phyloP scores from a whole-genome alignment of 768 basidiomycete genomes.

The Kwoniella sp. region DNA sequence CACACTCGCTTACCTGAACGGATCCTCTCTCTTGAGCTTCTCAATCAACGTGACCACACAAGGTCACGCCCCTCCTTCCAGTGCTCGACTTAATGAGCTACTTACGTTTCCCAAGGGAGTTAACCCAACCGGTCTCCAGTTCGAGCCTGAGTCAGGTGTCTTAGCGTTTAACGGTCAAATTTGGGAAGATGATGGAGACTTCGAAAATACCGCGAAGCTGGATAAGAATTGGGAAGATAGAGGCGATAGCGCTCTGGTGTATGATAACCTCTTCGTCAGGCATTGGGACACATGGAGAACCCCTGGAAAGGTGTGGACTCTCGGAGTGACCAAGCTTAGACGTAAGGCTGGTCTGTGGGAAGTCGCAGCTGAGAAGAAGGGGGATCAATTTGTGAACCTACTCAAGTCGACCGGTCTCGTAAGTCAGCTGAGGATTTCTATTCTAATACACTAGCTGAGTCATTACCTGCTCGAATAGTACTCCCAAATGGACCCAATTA shows the following conservation, averaged over 20 bases:
- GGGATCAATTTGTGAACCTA: slow-evolving; percentile 34
- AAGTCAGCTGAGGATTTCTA: slow-evolving; percentile 6
- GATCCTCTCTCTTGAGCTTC: slow-evolving; percentile 23
- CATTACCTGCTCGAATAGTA: too few species aligned
- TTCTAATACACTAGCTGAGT: too few species aligned
- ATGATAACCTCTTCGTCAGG: slow-evolving; percentile 44
- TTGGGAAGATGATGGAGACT: slow-evolving; percentile 63
- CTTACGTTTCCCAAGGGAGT: slow-evolving; percentile 41
- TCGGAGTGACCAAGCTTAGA: slow-evolving; percentile 25
- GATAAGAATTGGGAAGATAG: slow-evolving; percentile 58
- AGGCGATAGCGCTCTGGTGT: slow-evolving; percentile 39
- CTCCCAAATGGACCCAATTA: slow-evolving; percentile 68
- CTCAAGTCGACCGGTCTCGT: slow-evolving; percentile 33
- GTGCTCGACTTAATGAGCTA: slow-evolving; percentile 12
- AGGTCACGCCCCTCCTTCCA: background rate
- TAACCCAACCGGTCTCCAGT: slow-evolving; percentile 28
- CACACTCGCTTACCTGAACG: slow-evolving; percentile 35
- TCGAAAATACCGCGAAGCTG: slow-evolving; percentile 68
- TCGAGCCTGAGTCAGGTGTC: slow-evolving; percentile 56
- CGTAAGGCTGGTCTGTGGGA: slow-evolving; percentile 53
- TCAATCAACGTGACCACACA: slow-evolving; percentile 5
- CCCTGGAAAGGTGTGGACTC: slow-evolving; percentile 42
- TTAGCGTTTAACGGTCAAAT: slow-evolving; percentile 87
- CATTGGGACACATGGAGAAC: slow-evolving; percentile 46
- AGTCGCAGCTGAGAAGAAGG: slow-evolving; percentile 69